phyloP scores from a whole-genome alignment of 1,284 basidiomycete species.

The Fomitopsis schrenkii region DNA sequence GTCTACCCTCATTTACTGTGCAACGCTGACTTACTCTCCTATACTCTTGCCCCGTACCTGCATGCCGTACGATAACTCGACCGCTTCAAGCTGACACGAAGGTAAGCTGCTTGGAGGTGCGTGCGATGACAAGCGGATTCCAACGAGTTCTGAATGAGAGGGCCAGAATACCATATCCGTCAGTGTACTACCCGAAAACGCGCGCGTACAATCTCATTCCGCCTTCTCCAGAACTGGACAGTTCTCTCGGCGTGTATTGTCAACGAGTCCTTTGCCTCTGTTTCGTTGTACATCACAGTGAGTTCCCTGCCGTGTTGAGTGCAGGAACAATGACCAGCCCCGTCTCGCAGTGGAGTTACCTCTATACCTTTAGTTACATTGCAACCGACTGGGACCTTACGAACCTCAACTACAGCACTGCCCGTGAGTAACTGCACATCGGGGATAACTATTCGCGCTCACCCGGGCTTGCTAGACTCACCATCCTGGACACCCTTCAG shows the following conservation, averaged over 20 bases:
- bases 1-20: too few relatives aligned
- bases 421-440: not conserved
- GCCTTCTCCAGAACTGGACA: constrained; percentile 54
- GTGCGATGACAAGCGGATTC: too few relatives aligned
- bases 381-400: constrained; percentile 47
- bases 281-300: constrained; percentile 56
- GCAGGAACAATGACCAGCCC: not conserved
- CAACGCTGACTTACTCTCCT: too few relatives aligned
- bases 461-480: not conserved
- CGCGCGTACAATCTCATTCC: too few relatives aligned
- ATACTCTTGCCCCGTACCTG: too few relatives aligned
- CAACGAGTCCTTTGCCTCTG: constrained; percentile 71
- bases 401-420: constrained; percentile 2
- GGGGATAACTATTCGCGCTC: not conserved
- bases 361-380: constrained; percentile 58
- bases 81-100: too few relatives aligned
- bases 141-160: too few relatives aligned
- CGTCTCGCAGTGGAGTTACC: constrained; percentile 35
- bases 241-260: constrained; percentile 61
- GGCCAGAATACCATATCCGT: too few relatives aligned
- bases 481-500: not conserved
- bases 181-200: too few relatives aligned
- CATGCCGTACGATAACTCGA: too few relatives aligned
- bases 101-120: too few relatives aligned
- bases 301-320: not conserved